phyloP scores from a whole-genome alignment of 257 asterid genomes.

The Schizonepeta tenuifolia region DNA sequence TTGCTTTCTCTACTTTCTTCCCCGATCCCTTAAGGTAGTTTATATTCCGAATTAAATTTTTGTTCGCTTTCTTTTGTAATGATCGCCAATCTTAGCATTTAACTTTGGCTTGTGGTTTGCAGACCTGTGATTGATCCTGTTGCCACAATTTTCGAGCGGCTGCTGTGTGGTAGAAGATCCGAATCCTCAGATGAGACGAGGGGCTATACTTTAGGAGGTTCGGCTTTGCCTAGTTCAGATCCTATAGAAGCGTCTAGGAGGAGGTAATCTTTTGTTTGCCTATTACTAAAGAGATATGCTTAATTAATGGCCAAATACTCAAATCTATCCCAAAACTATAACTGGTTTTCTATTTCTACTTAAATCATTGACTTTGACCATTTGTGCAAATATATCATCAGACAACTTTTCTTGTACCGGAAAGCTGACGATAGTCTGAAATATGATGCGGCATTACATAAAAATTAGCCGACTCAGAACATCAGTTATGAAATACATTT shows the following conservation, averaged over 20 bases:
- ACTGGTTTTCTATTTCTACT: too few species aligned
- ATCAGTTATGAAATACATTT: too few species aligned
- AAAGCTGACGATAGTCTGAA: too few species aligned
- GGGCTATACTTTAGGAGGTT: constrained; percentile 64
- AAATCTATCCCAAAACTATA: too few species aligned
- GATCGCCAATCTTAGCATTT: constrained; percentile 26
- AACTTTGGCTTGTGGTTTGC: constrained; percentile 37
- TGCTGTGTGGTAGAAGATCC: constrained; percentile 81
- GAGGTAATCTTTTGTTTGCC: constrained; percentile 57
- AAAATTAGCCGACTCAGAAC: too few species aligned
- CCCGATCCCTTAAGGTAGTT: constrained; percentile 70
- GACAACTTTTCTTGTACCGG: too few species aligned
- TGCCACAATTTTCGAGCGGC: constrained; percentile 68
- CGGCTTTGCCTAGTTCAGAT: constrained; percentile 81
- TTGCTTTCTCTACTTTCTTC: constrained; percentile 79
- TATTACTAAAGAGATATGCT: background rate
- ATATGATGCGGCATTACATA: too few species aligned
- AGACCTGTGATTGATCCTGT: constrained; percentile 82
- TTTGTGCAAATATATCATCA: too few species aligned
- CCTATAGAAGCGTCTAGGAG: constrained; percentile 90
- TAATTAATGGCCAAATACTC: background rate
- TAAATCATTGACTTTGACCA: too few species aligned
- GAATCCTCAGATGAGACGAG: constrained; percentile 57
- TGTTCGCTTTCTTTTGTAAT: constrained; percentile 18
- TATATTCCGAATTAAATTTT: background rate